Evolutionary conservation across 225 moss, liverwort and hornwort species (phyloP).

Genomic region (Pleurozium schreberi): DNA sequence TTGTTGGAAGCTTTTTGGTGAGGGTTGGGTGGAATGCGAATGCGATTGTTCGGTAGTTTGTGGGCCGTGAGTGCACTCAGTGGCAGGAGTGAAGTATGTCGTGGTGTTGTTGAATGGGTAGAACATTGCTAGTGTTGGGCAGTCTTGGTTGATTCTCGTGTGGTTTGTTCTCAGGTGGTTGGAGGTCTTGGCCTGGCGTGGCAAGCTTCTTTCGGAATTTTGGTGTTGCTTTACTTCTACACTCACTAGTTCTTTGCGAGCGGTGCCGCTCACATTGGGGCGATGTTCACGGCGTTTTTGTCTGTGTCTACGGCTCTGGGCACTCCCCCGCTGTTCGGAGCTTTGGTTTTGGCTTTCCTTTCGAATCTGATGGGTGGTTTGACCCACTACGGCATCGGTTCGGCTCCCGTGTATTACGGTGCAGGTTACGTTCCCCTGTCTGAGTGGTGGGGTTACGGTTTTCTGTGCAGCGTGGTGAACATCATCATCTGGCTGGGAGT

Average conservation of each 20-base stretch:
- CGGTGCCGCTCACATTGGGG: conserved; percentile 97
- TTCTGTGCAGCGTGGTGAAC: conserved; percentile 25
- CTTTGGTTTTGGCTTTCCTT: conserved; percentile 75
- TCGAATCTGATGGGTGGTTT: conserved; percentile 99
- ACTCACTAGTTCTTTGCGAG: conserved; percentile 95
- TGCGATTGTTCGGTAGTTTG: background rate
- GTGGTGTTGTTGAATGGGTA: background rate
- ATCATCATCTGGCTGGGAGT: conserved; percentile 62
- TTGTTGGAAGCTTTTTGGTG: background rate
- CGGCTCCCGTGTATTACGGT: conserved; percentile 93
- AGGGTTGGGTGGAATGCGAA: background rate
- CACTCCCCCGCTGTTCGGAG: conserved; percentile 87
- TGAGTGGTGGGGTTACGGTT: conserved; percentile 4
- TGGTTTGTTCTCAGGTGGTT: conserved; percentile 34
- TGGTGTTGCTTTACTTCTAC: conserved; percentile 93
- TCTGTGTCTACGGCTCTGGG: conserved; percentile 84
- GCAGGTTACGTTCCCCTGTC: conserved; percentile 70
- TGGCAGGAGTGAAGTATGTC: background rate
- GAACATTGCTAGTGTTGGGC: background rate
- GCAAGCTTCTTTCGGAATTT: conserved; percentile 90
- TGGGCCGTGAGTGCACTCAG: background rate
- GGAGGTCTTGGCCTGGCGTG: conserved; percentile 82
- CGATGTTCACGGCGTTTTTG: conserved; percentile 97
- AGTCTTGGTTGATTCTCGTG: background rate
- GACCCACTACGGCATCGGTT: conserved; percentile 98